Evolutionary conservation across 148 eudicot genomes (phyloP), one percentile per base, ranked within the genome.

Genomic region (Amaranthus cruentus): DNA sequence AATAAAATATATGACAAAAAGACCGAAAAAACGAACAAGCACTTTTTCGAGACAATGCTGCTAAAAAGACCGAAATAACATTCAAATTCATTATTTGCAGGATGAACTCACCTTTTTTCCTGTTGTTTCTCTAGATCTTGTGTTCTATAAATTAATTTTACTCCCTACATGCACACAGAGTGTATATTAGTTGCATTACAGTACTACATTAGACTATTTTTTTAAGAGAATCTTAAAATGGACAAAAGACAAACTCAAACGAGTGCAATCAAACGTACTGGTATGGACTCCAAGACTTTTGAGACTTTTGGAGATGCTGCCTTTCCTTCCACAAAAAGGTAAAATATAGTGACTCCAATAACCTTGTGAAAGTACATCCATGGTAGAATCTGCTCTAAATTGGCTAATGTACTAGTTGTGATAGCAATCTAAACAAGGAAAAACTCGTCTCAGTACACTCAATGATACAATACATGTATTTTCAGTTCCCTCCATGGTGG

Each of bases 311-410:
- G 84, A 76, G 93, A 80, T 71, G 97, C 97, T 78, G 97, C 96
- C 73, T 90, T 90, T 63, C 97, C 97, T 83, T 92, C 97, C 56
- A 90, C 97, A 81, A 90, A 92, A 13, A 92, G 89, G 77, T 87
- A 92, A 81, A 90, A 90, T 10, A 83, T 87, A 55, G 90, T 81
- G 47, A 92, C 93, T 54, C 96, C 97, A 72, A 90, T 87, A 76
- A 90, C 96, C 84, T 91, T 91, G 83, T 91, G 96, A 80, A 78
- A 91, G 77, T 76, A 91, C 88, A 91, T 91, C 96, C 96, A 91
- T 71, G 96, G 96, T 21, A 91, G 85, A 72, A 91, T 91, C 87
- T 91, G 96, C 53, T 88, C 89, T 66, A 91, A 77, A 65, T 91
- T 83, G 51, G 87, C 96, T 70, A 93, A 87, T 57, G 96, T 91